Percentiles rank a stretch among this genome's conserved stretches.
Conservation (phyloP, 257 asterid genomes). For the Apocynum venetum region DNA sequence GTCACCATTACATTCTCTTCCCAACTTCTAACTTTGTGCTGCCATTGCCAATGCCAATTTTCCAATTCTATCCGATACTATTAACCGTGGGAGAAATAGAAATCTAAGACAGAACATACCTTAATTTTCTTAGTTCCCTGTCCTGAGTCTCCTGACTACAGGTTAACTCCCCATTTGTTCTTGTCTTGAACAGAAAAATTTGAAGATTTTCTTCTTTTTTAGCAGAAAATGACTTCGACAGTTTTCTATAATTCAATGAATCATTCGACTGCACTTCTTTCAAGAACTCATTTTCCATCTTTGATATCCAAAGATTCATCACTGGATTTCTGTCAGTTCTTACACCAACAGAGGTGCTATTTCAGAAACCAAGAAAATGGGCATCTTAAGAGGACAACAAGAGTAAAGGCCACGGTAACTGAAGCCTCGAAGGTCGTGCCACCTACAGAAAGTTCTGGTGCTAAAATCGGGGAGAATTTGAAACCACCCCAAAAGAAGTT, state of each 20-base stretch:
- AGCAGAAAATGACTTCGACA: constrained; percentile 40
- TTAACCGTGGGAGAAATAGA: not conserved
- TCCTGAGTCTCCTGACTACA: too few species aligned
- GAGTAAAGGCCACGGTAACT: constrained; percentile 31
- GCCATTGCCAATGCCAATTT: not conserved
- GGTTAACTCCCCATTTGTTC: too few species aligned
- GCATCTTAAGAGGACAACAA: constrained; percentile 23
- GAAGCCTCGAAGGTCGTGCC: constrained; percentile 17
- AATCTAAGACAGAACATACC: not conserved
- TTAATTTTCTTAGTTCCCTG: not conserved
- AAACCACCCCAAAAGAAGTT: constrained; percentile 41
- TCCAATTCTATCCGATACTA: not conserved
- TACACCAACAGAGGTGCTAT: constrained; percentile 15
- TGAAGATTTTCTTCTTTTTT: not conserved
- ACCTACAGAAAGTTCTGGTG: constrained; percentile 7
- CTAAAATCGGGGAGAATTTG: constrained; percentile 14
- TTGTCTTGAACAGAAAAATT: not conserved
- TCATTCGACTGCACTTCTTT: constrained; percentile 35
- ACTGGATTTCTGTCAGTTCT: constrained; percentile 28
- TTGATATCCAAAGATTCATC: constrained; percentile 30
- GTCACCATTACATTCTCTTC: not conserved
- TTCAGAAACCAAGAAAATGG: constrained; percentile 25
- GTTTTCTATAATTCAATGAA: constrained; percentile 43
- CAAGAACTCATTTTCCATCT: constrained; percentile 43
- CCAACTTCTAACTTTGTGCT: not conserved